Base-by-base conservation (phyloP, 2,329 filamentous ascomycete genomes). In the Curvularia verruculosa region DNA sequence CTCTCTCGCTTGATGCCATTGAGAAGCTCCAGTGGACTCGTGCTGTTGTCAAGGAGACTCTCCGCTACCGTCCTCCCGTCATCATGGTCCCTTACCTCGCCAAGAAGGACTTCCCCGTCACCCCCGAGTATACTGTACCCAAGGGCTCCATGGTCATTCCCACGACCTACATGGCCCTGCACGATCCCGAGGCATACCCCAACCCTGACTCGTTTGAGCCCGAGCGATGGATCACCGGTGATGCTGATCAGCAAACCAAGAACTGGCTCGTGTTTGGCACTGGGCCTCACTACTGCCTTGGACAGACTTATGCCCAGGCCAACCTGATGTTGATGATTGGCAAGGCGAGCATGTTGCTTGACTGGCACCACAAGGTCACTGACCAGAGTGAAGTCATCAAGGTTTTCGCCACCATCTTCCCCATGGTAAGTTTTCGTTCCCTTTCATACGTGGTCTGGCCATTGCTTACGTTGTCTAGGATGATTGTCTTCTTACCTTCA, bases 401-500 rank as follows among this genome's bases (percentile, higher is more conserved):
- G 82, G 94, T 98, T 66, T 99, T 98, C 80, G 95, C 95, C 39
- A 97, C 92, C 26, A 96, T 99, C 68, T 99, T 99, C 84, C 95
- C 95, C 54, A 89, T 90, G 89, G 93, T 96, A 80, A 77, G 88
- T 80, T 40, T 12, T 7, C 8, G 13, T 53, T 1, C 9, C 13
- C 6, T 63, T 54, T 52, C 61, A n/a, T 29, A 40, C 6, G 3
- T 31, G 45, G 4, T 10, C 26, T 13, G n/a, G 24, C 5, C n/a
- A n/a, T 36, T 47, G 58, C 67, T 74, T 59, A 73, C 55, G 8
- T 7, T 1, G 4, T 10, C 4, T 63, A 94, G 90, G 91, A 96
- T 74, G 89, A 95, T 75, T 95, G 91, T 79, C 88, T 89, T 54
- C 84, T 95, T 69, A 88, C 88, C 1, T 93, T 95, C 74, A 83